These are phyloP conservation scores for Aspergillus pseudonomiae DNA, from an alignment of 2,329 filamentous ascomycete genomes.

Conservation along the genomic window DNA sequence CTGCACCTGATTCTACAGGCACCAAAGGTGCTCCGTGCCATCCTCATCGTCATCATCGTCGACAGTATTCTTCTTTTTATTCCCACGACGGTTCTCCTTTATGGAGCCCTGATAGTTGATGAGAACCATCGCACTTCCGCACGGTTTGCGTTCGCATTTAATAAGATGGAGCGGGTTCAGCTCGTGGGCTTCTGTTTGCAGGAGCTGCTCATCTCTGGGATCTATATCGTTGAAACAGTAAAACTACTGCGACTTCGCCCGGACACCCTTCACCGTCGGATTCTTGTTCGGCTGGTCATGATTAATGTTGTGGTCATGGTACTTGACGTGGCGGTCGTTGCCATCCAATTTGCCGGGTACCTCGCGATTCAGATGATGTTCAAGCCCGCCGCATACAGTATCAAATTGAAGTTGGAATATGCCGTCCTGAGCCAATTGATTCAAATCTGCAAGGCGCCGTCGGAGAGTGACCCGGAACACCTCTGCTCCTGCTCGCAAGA, in stretches of 20 bases:
- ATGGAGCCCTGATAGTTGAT: constrained; percentile 28
- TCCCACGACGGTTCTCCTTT: constrained; percentile 44
- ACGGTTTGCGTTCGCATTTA: constrained; percentile 28
- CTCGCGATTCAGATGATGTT: constrained; percentile 44
- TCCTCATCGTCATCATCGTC: constrained; percentile 46
- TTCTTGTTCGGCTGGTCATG: constrained; percentile 52
- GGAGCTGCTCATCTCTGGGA: constrained; percentile 52
- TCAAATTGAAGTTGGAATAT: constrained; percentile 58
- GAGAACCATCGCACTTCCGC: not conserved
- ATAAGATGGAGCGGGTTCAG: constrained; percentile 53
- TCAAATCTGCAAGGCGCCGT: constrained; percentile 18
- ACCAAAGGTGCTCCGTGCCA: constrained; percentile 32
- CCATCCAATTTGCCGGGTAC: constrained; percentile 43
- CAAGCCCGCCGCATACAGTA: constrained; percentile 42
- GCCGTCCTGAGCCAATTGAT: constrained; percentile 55
- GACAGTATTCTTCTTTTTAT: constrained; percentile 43
- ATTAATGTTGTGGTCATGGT: constrained; percentile 52
- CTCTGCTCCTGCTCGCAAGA: not conserved
- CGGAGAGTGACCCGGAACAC: not conserved
- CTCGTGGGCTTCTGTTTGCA: constrained; percentile 57
- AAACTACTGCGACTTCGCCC: constrained; percentile 43
- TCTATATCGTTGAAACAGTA: constrained; percentile 55
- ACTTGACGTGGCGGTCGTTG: constrained; percentile 49
- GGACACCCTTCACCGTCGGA: constrained; percentile 19
- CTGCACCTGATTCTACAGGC: constrained; percentile 45